Percentiles rank a stretch among this genome's conserved stretches.
phyloP scores from a whole-genome alignment of 2,329 filamentous ascomycete genomes.

The Fusarium ambrosium region DNA sequence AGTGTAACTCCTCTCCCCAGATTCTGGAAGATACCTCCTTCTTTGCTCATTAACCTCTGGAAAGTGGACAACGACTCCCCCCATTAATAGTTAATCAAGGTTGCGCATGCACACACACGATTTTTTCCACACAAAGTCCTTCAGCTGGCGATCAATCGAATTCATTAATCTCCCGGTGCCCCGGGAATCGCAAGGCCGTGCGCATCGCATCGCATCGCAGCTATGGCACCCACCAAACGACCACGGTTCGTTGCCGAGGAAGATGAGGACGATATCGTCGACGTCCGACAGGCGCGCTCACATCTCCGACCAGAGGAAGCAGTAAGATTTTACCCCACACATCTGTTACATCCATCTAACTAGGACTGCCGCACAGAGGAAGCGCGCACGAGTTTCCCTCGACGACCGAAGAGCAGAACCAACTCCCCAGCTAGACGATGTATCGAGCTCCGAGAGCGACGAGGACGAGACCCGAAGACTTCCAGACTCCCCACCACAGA shows the following conservation, averaged over 20 bases:
- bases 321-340: slow-evolving; percentile 51
- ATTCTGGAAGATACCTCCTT: slow-evolving; percentile 1
- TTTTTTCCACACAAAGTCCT: not conserved
- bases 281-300: slow-evolving; percentile 58
- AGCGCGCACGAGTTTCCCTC: slow-evolving; percentile 52
- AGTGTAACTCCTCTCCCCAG: slow-evolving; percentile 30
- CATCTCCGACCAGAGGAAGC: slow-evolving; percentile 54
- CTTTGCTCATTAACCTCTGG: slow-evolving; percentile 3
- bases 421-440: slow-evolving; percentile 38
- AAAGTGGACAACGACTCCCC: not conserved
- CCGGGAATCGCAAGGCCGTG: slow-evolving; percentile 20
- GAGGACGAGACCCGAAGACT: slow-evolving; percentile 45
- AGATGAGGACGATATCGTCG: slow-evolving; percentile 52
- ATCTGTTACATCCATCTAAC: not conserved
- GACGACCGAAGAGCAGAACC: slow-evolving; percentile 35
- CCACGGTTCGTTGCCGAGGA: slow-evolving; percentile 54
- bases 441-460: slow-evolving; percentile 49
- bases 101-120: not conserved
- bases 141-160: not conserved
- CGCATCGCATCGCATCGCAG: slow-evolving; percentile 2
- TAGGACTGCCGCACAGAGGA: slow-evolving; percentile 43
- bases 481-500: slow-evolving; percentile 59
- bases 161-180: not conserved
- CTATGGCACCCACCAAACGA: slow-evolving; percentile 58
- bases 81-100: not conserved